phyloP scores from a whole-genome alignment of 371 early-diverging fungal species.

The Cokeromyces recurvatus region DNA sequence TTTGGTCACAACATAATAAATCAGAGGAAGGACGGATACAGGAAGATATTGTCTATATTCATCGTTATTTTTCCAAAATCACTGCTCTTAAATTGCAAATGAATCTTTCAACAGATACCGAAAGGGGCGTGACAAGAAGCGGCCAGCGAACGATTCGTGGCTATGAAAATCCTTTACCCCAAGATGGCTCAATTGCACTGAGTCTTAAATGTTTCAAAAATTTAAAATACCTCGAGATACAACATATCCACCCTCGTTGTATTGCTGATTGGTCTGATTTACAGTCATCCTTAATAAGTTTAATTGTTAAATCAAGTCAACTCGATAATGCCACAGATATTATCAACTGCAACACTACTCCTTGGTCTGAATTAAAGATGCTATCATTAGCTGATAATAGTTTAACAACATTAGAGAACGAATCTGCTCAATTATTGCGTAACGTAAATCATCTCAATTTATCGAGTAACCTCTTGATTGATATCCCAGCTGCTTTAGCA shows the following conservation, averaged over 20 bases:
- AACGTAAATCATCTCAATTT: constrained; percentile 57
- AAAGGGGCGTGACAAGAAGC: constrained; percentile 31
- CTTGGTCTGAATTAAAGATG: constrained; percentile 45
- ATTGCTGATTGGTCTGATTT: constrained; percentile 48
- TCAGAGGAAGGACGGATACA: constrained; percentile 30
- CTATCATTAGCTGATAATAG: constrained; percentile 57
- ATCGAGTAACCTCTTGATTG: constrained; percentile 58
- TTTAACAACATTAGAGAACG: constrained; percentile 43
- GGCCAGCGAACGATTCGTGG: constrained; percentile 45
- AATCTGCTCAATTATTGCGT: constrained; percentile 42
- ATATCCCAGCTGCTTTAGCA: constrained; percentile 55
- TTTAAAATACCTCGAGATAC: constrained; percentile 48
- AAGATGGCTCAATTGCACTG: constrained; percentile 36
- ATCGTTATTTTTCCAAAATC: constrained; percentile 43
- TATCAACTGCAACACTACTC: not conserved
- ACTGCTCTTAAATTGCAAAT: constrained; percentile 48
- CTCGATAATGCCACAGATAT: constrained; percentile 29
- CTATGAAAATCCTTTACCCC: constrained; percentile 37
- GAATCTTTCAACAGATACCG: constrained; percentile 30
- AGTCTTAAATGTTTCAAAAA: constrained; percentile 37
- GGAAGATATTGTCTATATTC: constrained; percentile 54
- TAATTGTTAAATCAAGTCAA: constrained; percentile 42
- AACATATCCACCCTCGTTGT: constrained; percentile 39
- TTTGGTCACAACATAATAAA: constrained; percentile 43
- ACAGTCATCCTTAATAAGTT: constrained; percentile 31